Conservation (phyloP, 1,284 basidiomycete genomes). For the Marasmius fiardii region DNA sequence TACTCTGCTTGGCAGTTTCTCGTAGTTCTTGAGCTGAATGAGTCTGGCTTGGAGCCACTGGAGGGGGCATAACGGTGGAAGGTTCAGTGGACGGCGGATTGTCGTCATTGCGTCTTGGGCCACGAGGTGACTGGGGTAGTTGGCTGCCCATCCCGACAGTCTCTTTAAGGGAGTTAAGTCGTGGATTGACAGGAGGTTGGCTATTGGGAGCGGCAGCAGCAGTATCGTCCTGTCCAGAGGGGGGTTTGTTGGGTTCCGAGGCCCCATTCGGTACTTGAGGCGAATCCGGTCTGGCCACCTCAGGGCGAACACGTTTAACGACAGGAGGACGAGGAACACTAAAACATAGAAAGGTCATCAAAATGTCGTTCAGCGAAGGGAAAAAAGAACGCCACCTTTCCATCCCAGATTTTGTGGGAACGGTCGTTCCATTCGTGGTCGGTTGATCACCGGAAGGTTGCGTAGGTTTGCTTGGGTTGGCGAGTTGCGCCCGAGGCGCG, state of each 20-base stretch:
- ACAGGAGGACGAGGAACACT: constrained; percentile 76
- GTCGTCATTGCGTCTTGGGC: constrained; percentile 24
- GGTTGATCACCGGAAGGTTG: constrained; percentile 24
- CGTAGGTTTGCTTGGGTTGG: constrained; percentile 25
- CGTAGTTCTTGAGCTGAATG: constrained; percentile 76
- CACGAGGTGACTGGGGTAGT: neutral
- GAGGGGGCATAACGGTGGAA: constrained; percentile 68
- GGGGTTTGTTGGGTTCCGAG: constrained; percentile 22
- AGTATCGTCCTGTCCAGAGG: constrained; percentile 10
- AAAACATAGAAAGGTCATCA: constrained; percentile 9
- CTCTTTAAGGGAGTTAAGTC: constrained; percentile 3
- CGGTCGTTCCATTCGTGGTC: constrained; percentile 11
- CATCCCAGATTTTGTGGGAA: constrained; percentile 52
- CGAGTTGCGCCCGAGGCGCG: constrained; percentile 53
- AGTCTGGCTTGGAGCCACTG: constrained; percentile 75
- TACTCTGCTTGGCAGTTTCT: constrained; percentile 69
- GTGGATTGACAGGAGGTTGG: neutral
- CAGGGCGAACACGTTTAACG: constrained; percentile 64
- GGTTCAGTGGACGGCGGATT: constrained; percentile 28
- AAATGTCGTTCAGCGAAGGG: constrained; percentile 4
- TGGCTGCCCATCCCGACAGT: neutral
- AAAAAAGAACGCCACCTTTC: constrained; percentile 48
- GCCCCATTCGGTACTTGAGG: constrained; percentile 33
- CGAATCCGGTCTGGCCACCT: constrained; percentile 39
- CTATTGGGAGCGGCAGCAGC: neutral